Conservation (phyloP, 257 asterid genomes). For the Solanum tacnaense region DNA sequence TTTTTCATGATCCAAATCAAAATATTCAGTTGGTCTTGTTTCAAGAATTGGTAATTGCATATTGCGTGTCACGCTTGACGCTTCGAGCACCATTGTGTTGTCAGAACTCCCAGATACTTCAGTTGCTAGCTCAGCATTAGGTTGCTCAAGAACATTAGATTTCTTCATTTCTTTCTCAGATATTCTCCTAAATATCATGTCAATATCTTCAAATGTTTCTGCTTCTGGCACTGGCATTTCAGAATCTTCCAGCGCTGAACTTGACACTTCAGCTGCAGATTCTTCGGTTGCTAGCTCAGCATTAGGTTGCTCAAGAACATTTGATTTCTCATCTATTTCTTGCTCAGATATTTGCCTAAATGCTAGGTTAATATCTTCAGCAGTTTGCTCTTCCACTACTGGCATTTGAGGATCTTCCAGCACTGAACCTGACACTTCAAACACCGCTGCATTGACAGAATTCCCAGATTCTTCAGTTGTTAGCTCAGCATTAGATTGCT, state of each 20-base stretch:
- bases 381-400: slow-evolving; percentile 20
- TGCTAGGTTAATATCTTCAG: slow-evolving; percentile 13
- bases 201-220: neutral
- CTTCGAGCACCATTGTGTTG: neutral
- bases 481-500: neutral
- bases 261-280: neutral
- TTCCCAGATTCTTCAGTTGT: neutral
- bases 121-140: neutral
- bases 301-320: neutral
- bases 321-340: slow-evolving; percentile 3
- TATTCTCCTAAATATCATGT: neutral
- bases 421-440: neutral
- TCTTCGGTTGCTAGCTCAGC: neutral
- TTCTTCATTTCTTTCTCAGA: slow-evolving; percentile 11
- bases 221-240: neutral
- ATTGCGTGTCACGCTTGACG: neutral
- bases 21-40: slow-evolving; percentile 17
- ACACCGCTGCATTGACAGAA: neutral
- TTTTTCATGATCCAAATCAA: slow-evolving; percentile 20
- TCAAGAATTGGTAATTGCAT: slow-evolving; percentile 17
- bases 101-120: neutral
- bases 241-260: neutral
- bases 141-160: slow-evolving; percentile 2
- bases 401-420: neutral
- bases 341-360: slow-evolving; percentile 11